phyloP scores from a whole-genome alignment of 108 stramenopile genomes.

The Pseudonitzschia multiseries region DNA sequence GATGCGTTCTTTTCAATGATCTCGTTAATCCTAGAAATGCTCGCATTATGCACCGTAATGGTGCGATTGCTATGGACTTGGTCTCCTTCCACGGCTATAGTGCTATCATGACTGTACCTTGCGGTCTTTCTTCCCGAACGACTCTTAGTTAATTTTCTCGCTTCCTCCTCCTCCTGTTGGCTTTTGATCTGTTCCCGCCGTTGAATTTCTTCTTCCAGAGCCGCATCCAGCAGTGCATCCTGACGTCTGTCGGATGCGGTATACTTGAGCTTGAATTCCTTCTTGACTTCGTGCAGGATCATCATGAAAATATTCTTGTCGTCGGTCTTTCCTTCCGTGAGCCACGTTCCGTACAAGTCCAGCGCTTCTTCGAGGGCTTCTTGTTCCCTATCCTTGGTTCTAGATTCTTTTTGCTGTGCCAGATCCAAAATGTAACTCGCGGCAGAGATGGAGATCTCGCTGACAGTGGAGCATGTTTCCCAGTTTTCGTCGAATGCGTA shows the following conservation, averaged over 20 bases:
- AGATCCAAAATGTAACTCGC: constrained; percentile 31
- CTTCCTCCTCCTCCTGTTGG: not conserved
- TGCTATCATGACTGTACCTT: too few species aligned
- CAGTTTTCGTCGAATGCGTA: not conserved
- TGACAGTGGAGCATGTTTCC: constrained; percentile 14
- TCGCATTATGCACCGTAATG: not conserved
- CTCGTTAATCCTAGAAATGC: not conserved
- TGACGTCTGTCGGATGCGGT: not conserved
- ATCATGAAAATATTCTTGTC: constrained; percentile 15
- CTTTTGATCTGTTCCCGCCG: constrained; percentile 4
- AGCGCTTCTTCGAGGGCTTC: constrained; percentile 40
- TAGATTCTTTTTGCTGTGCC: constrained; percentile 24
- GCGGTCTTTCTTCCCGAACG: too few species aligned
- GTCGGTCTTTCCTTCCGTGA: constrained; percentile 23
- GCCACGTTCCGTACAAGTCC: constrained; percentile 21
- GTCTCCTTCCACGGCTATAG: too few species aligned
- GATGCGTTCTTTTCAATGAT: not conserved
- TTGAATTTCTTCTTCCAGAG: constrained; percentile 4
- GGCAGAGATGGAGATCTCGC: constrained; percentile 4
- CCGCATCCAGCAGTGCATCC: not conserved
- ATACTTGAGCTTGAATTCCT: constrained; percentile 9
- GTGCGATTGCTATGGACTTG: not conserved
- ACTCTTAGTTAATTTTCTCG: too few species aligned
- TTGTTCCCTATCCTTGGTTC: constrained; percentile 19
- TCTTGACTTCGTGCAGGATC: constrained; percentile 10